Conservation (phyloP, 345 rosid genomes). For the Trapa incisa region DNA sequence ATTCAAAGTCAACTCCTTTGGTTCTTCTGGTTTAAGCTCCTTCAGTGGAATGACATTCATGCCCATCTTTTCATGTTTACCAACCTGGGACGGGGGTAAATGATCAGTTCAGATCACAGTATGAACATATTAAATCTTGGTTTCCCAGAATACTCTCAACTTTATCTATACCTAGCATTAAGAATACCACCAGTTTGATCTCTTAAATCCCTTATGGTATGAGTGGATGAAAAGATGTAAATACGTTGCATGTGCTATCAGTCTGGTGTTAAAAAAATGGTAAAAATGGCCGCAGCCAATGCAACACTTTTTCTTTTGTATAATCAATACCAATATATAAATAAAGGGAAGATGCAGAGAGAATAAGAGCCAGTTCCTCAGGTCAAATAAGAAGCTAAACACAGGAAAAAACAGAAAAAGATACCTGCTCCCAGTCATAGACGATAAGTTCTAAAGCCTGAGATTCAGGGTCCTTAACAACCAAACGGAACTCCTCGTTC, state of each 20-base stretch:
- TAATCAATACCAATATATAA: no score
- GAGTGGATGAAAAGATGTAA: no score
- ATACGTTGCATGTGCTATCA: no score
- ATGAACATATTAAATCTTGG: not conserved
- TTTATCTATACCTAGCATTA: not conserved
- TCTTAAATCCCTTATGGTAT: not conserved
- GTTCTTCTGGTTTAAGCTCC: constrained; percentile 68
- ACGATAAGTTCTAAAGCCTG: constrained; percentile 53
- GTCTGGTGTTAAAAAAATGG: no score
- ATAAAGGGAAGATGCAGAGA: no score
- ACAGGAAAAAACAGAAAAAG: not conserved
- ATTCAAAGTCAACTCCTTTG: constrained; percentile 53
- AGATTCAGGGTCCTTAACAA: constrained; percentile 62
- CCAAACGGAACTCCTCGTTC: constrained; percentile 75
- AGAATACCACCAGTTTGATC: not conserved
- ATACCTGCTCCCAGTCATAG: constrained; percentile 93
- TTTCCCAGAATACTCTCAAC: no score
- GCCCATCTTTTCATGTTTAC: constrained; percentile 84
- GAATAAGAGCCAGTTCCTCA: no score
- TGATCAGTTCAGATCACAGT: not conserved
- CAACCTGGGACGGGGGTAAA: constrained; percentile 36
- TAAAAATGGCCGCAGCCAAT: no score
- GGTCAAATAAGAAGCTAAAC: not conserved
- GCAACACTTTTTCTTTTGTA: no score
- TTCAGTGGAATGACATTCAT: constrained; percentile 58